Percentiles rank a stretch among this genome's conserved stretches.
Conservation (phyloP, 345 rosid species). For the Excoecaria cochinchinensis region DNA sequence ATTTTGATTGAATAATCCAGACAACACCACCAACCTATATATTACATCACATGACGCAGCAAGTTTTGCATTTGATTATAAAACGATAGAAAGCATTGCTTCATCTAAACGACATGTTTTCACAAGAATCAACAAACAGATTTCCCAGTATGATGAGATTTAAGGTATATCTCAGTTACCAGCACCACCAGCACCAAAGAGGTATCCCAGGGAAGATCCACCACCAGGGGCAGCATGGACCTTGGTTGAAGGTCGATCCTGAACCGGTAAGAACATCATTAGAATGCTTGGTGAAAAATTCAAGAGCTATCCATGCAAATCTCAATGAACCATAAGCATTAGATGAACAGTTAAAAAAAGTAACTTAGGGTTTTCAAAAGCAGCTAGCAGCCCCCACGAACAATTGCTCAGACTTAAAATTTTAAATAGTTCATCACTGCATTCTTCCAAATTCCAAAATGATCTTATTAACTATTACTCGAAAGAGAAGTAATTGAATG, state of each 20-base stretch:
- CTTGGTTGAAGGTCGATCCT: slow-evolving; percentile 37
- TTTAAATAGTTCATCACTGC: background rate
- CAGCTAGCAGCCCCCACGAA: background rate
- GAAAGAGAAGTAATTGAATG: background rate
- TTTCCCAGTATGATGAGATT: slow-evolving; percentile 13
- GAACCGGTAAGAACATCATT: background rate
- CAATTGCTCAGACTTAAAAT: background rate
- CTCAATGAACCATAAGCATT: no score
- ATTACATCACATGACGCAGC: slow-evolving; percentile 33
- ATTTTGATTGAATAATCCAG: slow-evolving; percentile 20
- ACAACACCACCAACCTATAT: slow-evolving; percentile 23
- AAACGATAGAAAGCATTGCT: slow-evolving; percentile 16
- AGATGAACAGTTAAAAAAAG: no score
- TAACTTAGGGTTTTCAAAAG: background rate
- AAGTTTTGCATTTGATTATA: slow-evolving; percentile 17
- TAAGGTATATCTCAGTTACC: slow-evolving; percentile 18
- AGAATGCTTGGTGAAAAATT: background rate
- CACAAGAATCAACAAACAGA: slow-evolving; percentile 33
- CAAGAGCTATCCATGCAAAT: background rate
- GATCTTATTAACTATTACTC: background rate
- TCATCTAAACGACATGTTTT: slow-evolving; percentile 21
- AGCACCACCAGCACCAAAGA: slow-evolving; percentile 29
- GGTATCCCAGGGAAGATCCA: slow-evolving; percentile 33
- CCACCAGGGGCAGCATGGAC: slow-evolving; percentile 37
- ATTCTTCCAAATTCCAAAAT: background rate